These are phyloP conservation scores for Diplocarpon mali DNA, from an alignment of 2,329 filamentous ascomycete genomes.

Conservation along the genomic window DNA sequence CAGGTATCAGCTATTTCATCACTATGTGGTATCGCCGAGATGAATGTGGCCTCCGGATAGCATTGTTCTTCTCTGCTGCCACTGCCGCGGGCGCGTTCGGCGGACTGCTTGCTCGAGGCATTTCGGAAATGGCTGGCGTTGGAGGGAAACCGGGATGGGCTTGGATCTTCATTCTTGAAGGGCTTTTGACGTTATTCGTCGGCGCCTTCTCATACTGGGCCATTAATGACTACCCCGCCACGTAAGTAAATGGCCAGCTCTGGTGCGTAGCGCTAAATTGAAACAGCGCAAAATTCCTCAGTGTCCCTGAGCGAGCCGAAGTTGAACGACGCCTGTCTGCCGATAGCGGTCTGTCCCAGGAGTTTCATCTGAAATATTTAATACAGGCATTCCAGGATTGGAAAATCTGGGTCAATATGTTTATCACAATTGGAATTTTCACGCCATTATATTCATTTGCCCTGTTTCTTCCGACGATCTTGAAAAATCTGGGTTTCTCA, in stretches of 20 bases:
- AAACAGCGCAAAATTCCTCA: too few relatives aligned
- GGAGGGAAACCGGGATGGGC: conserved; percentile 34
- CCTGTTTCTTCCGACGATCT: conserved; percentile 31
- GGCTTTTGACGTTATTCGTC: conserved; percentile 28
- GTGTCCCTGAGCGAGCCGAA: too few relatives aligned
- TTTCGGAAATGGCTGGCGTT: conserved; percentile 35
- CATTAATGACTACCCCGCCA: too few relatives aligned
- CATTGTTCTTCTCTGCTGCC: conserved; percentile 29
- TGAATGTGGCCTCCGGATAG: conserved; percentile 5
- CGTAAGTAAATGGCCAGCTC: too few relatives aligned
- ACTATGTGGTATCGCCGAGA: conserved; percentile 4
- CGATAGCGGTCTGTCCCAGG: too few relatives aligned
- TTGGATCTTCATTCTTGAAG: conserved; percentile 27
- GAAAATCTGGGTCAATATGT: conserved; percentile 36
- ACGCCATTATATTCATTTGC: conserved; percentile 32
- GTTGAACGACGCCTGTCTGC: too few relatives aligned
- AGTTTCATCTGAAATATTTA: too few relatives aligned
- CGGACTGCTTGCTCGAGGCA: conserved; percentile 34
- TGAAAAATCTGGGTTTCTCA: conserved; percentile 31
- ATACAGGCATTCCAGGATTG: conserved; percentile 37
- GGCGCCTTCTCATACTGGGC: conserved; percentile 36
- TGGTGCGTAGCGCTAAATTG: too few relatives aligned
- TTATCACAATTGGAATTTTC: too few relatives aligned
- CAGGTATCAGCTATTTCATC: conserved; percentile 8
- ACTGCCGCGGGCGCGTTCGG: conserved; percentile 35